Conservation (phyloP, 2,329 filamentous ascomycete genomes). For the Colletotrichum sp. region DNA sequence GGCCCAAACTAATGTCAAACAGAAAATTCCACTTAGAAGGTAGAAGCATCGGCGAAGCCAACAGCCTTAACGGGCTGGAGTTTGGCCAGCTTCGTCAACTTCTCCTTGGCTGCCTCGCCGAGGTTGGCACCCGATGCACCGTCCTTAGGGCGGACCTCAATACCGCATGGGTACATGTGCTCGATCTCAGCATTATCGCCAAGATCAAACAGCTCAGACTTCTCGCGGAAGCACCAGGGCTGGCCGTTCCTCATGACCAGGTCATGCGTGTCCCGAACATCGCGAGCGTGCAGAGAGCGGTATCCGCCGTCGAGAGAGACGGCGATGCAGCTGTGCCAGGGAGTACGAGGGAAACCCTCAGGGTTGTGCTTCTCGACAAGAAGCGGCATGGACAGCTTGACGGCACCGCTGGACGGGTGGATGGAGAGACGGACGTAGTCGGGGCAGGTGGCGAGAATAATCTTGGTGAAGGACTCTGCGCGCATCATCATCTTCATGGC, state of each 20-base stretch:
- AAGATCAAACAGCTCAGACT: conserved; percentile 31
- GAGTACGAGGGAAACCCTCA: conserved; percentile 27
- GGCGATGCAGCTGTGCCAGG: conserved; percentile 39
- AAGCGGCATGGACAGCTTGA: conserved; percentile 24
- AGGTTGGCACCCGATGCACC: not conserved
- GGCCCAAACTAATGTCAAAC: not conserved
- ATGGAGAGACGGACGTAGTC: conserved; percentile 25
- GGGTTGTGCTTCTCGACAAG: conserved; percentile 26
- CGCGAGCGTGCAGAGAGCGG: conserved; percentile 23
- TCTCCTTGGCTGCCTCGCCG: not conserved
- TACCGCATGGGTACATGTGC: conserved; percentile 22
- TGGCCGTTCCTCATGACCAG: conserved; percentile 35
- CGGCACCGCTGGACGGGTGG: conserved; percentile 21
- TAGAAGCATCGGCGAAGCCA: not conserved
- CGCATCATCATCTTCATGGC: conserved; percentile 24
- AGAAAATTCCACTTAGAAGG: not conserved
- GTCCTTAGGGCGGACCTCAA: conserved; percentile 6
- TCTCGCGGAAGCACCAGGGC: conserved; percentile 40
- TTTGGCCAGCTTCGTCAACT: conserved; percentile 1
- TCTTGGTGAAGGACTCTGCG: conserved; percentile 22
- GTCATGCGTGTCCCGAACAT: conserved; percentile 31
- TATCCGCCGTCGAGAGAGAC: conserved; percentile 34
- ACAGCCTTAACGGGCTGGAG: conserved; percentile 4
- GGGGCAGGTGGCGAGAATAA: conserved; percentile 19
- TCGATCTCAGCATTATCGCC: conserved; percentile 23